Evolutionary conservation across 768 basidiomycete genomes (phyloP).

Genomic region (Crassisporium funariophilum): DNA sequence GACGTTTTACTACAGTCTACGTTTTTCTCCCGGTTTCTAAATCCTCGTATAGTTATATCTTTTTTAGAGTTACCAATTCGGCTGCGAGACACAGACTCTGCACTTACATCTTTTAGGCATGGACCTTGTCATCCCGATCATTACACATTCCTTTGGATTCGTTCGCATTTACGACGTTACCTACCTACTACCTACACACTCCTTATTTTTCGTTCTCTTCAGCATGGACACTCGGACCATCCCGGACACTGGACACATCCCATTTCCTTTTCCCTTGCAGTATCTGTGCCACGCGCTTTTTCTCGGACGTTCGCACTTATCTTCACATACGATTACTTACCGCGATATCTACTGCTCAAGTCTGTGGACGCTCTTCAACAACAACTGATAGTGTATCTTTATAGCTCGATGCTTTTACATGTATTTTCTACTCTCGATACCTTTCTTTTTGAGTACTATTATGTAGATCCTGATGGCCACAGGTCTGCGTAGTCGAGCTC

Average conservation of each 20-base stretch:
- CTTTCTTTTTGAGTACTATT: no score
- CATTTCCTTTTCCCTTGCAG: neutral
- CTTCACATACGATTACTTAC: conserved; percentile 8
- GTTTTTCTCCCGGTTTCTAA: conserved; percentile 8
- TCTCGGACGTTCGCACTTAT: conserved; percentile 13
- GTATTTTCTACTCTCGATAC: no score
- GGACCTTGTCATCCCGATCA: conserved; percentile 6
- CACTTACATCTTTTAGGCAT: conserved; percentile 15
- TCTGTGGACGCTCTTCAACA: conserved; percentile 9
- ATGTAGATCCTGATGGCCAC: no score
- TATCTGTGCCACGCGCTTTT: conserved; percentile 9
- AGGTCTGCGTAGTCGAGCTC: no score
- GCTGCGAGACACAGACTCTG: conserved; percentile 27
- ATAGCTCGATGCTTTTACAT: conserved; percentile 7
- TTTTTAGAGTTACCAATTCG: conserved; percentile 13
- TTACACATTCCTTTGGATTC: conserved; percentile 2
- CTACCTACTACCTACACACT: conserved; percentile 1
- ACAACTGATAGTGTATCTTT: conserved; percentile 18
- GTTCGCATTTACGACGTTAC: conserved; percentile 3
- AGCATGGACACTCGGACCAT: conserved; percentile 20
- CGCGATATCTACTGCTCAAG: neutral
- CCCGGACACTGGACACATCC: conserved; percentile 17
- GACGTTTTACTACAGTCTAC: conserved; percentile 20
- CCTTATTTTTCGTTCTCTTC: neutral
- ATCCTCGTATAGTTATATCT: conserved; percentile 11